phyloP scores from a whole-genome alignment of 495 filamentous ascomycete species.

The Tuber umbilicatum region DNA sequence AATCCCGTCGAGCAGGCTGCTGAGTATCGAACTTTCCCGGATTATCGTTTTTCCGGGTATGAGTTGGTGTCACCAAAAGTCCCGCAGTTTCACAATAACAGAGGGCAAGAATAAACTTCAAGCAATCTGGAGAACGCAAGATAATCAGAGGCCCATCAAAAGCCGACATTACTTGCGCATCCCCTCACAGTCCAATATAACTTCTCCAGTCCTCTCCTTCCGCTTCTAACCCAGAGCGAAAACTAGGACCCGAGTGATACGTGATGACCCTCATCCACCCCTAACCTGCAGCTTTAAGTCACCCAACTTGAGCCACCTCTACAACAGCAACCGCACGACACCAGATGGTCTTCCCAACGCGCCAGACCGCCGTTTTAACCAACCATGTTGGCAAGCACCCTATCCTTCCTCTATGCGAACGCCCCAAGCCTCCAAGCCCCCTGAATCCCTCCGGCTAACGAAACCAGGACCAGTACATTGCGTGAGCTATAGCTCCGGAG shows the following conservation, averaged over 20 bases:
- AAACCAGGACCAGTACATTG: slow-evolving; percentile 63
- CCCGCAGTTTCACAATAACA: not conserved
- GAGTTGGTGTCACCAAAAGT: not conserved
- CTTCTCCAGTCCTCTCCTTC: not conserved
- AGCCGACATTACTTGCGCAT: not conserved
- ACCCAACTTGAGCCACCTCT: not conserved
- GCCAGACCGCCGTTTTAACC: slow-evolving; percentile 26
- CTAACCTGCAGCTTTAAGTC: not conserved
- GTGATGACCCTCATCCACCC: not conserved
- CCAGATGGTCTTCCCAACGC: slow-evolving; percentile 39
- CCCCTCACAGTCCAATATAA: not conserved
- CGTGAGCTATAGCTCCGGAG: slow-evolving; percentile 61
- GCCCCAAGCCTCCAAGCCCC: not conserved
- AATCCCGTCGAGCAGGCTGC: not conserved
- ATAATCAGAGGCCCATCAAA: not conserved
- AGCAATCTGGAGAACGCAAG: not conserved
- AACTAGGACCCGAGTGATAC: not conserved
- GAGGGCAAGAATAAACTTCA: not conserved
- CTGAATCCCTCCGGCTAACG: not conserved
- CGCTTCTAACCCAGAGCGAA: not conserved
- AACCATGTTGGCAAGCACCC: slow-evolving; percentile 33
- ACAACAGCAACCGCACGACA: slow-evolving; percentile 6
- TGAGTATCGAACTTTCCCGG: not conserved
- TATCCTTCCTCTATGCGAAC: not conserved
- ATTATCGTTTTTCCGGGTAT: not conserved